Conservation (phyloP, 129 eudicot species). For the Tagetes erecta region DNA sequence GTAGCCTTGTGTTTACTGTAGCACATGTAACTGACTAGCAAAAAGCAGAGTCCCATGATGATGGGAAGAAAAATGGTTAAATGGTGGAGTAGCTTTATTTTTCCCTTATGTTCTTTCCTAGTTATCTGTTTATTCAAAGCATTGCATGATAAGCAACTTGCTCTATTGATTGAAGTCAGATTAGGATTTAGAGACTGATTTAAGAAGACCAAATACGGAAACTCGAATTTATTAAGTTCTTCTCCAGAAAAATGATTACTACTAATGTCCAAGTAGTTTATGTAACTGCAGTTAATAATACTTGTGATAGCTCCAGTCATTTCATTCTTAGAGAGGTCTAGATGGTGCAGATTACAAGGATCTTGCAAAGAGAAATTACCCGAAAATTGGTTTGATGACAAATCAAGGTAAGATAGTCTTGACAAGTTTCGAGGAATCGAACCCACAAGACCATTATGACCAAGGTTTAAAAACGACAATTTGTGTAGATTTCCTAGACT, state of each 20-base stretch:
- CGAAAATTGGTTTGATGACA: constrained; percentile 11
- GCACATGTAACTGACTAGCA: neutral
- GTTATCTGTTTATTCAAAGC: neutral
- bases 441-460: constrained; percentile 17
- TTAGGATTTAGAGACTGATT: neutral
- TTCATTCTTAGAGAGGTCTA: constrained; percentile 8
- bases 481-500: neutral
- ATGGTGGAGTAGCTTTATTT: neutral
- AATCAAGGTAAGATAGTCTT: constrained; percentile 9
- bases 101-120: neutral
- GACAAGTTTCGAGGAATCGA: neutral
- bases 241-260: constrained; percentile 4
- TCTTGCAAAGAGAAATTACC: constrained; percentile 6
- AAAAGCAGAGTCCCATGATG: constrained; percentile 7
- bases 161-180: neutral
- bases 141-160: neutral
- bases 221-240: too few species aligned
- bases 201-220: too few species aligned
- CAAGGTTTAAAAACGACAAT: neutral
- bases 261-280: constrained; percentile 11
- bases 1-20: constrained; percentile 12
- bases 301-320: neutral
- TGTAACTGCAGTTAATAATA: neutral
- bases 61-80: neutral
- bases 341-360: neutral